Evolutionary conservation across 768 basidiomycete species (phyloP).

Genomic region (Suillus alpinus): DNA sequence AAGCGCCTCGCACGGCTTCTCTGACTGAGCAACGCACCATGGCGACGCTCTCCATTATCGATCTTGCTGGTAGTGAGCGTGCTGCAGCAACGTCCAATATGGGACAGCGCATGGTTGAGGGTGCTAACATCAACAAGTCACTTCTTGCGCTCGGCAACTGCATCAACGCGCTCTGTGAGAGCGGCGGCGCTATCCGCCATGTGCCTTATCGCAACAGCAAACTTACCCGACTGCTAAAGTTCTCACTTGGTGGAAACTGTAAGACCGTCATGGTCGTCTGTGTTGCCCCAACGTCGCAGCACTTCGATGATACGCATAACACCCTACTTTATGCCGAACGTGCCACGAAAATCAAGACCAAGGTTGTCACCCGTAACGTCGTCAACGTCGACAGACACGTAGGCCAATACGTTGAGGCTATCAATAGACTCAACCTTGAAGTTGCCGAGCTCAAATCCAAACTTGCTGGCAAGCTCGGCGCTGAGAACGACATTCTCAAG

Average conservation of each 20-base stretch:
- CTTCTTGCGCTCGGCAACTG: constrained; percentile 96
- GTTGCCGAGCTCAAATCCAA: constrained; percentile 85
- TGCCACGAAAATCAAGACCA: constrained; percentile 97
- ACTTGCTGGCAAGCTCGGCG: constrained; percentile 65
- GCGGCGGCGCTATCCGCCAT: constrained; percentile 83
- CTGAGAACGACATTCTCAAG: constrained; percentile 60
- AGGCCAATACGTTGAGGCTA: constrained; percentile 92
- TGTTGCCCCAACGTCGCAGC: constrained; percentile 88
- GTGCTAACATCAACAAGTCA: constrained; percentile 99
- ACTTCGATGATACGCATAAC: constrained; percentile 99
- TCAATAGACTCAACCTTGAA: constrained; percentile 81
- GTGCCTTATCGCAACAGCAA: constrained; percentile 98
- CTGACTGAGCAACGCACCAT: constrained; percentile 79
- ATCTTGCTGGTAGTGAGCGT: constrained; percentile 95
- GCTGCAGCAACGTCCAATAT: constrained; percentile 96
- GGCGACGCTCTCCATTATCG: constrained; percentile 95
- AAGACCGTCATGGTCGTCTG: constrained; percentile 99
- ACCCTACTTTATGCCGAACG: constrained; percentile 97
- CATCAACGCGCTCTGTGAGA: constrained; percentile 97
- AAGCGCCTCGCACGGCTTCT: constrained; percentile 82
- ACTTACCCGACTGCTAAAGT: constrained; percentile 94
- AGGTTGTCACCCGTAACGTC: constrained; percentile 92
- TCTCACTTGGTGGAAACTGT: constrained; percentile 97
- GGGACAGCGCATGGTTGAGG: constrained; percentile 98
- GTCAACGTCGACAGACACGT: constrained; percentile 95